Evolutionary conservation across 2,329 filamentous ascomycete genomes (phyloP), one percentile per base, ranked within the genome.

Genomic region (Xylariaceae sp.): DNA sequence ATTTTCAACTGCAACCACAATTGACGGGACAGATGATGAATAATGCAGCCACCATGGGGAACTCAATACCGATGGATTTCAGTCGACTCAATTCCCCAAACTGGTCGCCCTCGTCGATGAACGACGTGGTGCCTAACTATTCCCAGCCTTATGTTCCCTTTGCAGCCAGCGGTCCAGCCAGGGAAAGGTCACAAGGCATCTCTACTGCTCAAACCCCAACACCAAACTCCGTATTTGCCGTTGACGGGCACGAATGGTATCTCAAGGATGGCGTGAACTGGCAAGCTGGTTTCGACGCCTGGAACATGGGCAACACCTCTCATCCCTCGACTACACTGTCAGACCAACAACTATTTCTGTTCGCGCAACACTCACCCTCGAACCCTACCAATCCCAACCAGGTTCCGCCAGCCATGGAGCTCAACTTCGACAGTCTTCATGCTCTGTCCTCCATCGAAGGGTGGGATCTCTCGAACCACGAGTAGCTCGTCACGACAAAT

Each of bases 191-290:
- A 19, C 64, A 62, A 46, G 21, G 37, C 19, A 14, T 58, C 16
- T 16, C 54, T 3, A 9, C 33, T 36, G 17, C 31, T 33, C 60
- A 53, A 7, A 51, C 28, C 28, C 54, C 46, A 29, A 67, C 69
- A 14, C 70, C 72, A 6, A 74, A 57, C 12, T 71, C 74, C 3
- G 55, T 65, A 6, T 77, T 75, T 40, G 71, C 73, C 5, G 72
- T 85, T 40, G 82, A 84, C 58, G 78, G 78, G 7, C 79, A 82
- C 58, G 81, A 85, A 34, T 86, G 82, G 81, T 82, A 84, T 63
- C 69, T 86, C 17, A 83, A 78, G 50, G 83, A 86, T 57, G 79
- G 82, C 16, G 82, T 80, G 23, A 81, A 77, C 58, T 85, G 82
- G 82, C 82, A 85, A 56, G 81, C 84, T 52, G 79, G 82, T 58